phyloP scores from a whole-genome alignment of 2,329 filamentous ascomycete genomes.

The Fusarium circinatum region DNA sequence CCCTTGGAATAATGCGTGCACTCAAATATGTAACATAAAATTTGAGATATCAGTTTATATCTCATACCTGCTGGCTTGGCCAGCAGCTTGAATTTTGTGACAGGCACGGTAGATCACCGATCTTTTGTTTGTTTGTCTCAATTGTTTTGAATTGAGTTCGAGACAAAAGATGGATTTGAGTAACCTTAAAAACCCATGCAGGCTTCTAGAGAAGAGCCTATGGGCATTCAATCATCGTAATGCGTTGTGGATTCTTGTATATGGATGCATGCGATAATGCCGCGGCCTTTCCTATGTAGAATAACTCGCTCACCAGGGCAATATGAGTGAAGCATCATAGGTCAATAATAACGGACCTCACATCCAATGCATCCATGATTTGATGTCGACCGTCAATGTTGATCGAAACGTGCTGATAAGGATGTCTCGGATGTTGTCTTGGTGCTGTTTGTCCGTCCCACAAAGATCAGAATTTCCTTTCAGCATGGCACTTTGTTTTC shows the following conservation, averaged over 20 bases:
- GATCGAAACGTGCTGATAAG: not conserved
- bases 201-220: not conserved
- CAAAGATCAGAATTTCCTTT: not conserved
- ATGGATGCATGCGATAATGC: not conserved
- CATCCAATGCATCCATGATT: not conserved
- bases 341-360: constrained; percentile 11
- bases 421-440: constrained; percentile 16
- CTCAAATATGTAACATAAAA: not conserved
- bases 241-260: not conserved
- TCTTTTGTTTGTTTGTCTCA: constrained; percentile 2
- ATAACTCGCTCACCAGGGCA: not conserved
- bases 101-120: constrained; percentile 13
- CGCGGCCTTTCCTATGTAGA: not conserved
- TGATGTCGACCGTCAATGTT: not conserved
- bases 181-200: not conserved
- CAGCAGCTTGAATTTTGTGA: constrained; percentile 1
- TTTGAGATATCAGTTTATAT: not conserved
- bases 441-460: constrained; percentile 11
- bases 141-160: not conserved
- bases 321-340: not conserved
- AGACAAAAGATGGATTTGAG: not conserved
- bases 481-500: constrained; percentile 15
- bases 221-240: not conserved
- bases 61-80: not conserved
- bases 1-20: not conserved